phyloP scores from a whole-genome alignment of 805 yeast species.

The Candida sphagnicola region DNA sequence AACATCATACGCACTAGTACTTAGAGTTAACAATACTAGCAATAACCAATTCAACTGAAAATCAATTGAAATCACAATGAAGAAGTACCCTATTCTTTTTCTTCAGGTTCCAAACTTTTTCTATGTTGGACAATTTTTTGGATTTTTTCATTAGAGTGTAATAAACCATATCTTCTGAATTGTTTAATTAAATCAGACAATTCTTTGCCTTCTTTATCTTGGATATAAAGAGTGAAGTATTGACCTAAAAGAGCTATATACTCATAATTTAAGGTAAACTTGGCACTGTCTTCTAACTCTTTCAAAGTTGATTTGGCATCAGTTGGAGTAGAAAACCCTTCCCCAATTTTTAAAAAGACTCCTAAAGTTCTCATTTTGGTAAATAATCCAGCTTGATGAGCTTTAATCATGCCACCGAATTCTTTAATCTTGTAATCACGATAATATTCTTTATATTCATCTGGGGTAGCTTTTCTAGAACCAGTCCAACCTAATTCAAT shows the following conservation, averaged over 20 bases:
- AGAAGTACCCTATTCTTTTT: slow-evolving; percentile 2
- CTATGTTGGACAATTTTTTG: slow-evolving; percentile 36
- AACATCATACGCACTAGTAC: no score
- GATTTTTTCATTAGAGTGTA: slow-evolving; percentile 42
- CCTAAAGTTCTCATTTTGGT: slow-evolving; percentile 57
- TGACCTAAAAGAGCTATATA: slow-evolving; percentile 51
- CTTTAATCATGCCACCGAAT: slow-evolving; percentile 73
- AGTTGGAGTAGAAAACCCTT: slow-evolving; percentile 71
- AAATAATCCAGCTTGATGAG: slow-evolving; percentile 70
- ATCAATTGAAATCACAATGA: no score
- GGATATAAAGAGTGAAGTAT: slow-evolving; percentile 38
- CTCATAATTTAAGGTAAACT: slow-evolving; percentile 54
- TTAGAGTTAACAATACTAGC: no score
- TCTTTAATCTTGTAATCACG: slow-evolving; percentile 60
- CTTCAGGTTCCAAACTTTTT: slow-evolving; percentile 15
- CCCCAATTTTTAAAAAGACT: slow-evolving; percentile 63
- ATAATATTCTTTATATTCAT: slow-evolving; percentile 66
- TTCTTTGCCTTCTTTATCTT: slow-evolving; percentile 35
- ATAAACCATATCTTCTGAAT: slow-evolving; percentile 65
- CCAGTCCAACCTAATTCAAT: slow-evolving; percentile 92
- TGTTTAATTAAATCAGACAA: slow-evolving; percentile 47
- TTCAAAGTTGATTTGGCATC: slow-evolving; percentile 34
- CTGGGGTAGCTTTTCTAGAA: slow-evolving; percentile 64
- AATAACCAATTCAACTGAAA: no score
- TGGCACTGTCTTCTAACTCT: slow-evolving; percentile 32